phyloP scores from a whole-genome alignment of 2,329 filamentous ascomycete genomes.

The Byssochlamys sp. region DNA sequence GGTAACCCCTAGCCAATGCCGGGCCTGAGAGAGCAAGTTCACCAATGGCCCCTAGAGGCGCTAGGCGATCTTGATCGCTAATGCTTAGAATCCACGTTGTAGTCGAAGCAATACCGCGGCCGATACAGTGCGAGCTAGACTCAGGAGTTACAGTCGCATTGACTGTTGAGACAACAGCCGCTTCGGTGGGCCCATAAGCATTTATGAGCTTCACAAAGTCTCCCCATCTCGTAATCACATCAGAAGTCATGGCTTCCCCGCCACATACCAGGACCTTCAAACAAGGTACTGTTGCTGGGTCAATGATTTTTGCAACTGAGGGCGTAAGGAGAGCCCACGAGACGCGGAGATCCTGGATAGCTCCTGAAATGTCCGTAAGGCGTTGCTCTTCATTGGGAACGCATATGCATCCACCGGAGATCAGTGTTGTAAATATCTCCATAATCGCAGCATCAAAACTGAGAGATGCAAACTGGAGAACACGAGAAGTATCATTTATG shows the following conservation, averaged over 20 bases:
- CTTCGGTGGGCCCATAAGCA: slow-evolving; percentile 30
- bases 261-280: slow-evolving; percentile 36
- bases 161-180: slow-evolving; percentile 21
- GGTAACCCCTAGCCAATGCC: slow-evolving; percentile 30
- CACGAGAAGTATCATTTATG: slow-evolving; percentile 17
- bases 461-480: slow-evolving; percentile 38
- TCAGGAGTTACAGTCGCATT: slow-evolving; percentile 19
- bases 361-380: slow-evolving; percentile 39
- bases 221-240: slow-evolving; percentile 62
- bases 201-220: slow-evolving; percentile 29
- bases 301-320: slow-evolving; percentile 32
- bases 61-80: slow-evolving; percentile 20
- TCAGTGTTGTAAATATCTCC: slow-evolving; percentile 29
- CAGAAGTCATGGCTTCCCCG: slow-evolving; percentile 57
- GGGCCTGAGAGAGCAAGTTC: slow-evolving; percentile 32
- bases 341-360: slow-evolving; percentile 41
- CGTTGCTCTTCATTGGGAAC: slow-evolving; percentile 39
- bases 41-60: slow-evolving; percentile 28
- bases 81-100: slow-evolving; percentile 28
- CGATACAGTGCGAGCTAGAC: slow-evolving; percentile 17
- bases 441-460: slow-evolving; percentile 37
- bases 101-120: slow-evolving; percentile 18
- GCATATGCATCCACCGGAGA: slow-evolving; percentile 40
- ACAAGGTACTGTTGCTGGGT: slow-evolving; percentile 29
- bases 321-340: slow-evolving; percentile 40